These are phyloP conservation scores for Xylogone sp. DNA, from an alignment of 2,329 filamentous ascomycete genomes.

Conservation along the genomic window DNA sequence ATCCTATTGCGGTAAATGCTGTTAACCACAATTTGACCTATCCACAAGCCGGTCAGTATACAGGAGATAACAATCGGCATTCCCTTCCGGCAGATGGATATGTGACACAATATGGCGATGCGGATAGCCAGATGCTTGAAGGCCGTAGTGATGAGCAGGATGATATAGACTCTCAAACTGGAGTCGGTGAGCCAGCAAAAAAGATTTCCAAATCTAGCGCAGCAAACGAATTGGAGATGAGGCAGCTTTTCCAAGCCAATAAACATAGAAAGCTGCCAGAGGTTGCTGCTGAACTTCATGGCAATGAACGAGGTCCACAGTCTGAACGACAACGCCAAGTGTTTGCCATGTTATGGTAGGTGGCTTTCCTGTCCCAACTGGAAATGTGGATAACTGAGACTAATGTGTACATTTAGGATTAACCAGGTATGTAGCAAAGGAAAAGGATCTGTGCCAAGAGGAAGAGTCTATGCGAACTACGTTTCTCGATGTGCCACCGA, in stretches of 20 bases:
- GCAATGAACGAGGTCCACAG: slow-evolving; percentile 75
- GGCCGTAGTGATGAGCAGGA: slow-evolving; percentile 51
- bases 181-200: slow-evolving; percentile 45
- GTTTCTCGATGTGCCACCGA: slow-evolving; percentile 90
- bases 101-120: slow-evolving; percentile 51
- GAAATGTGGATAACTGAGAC: slow-evolving; percentile 1
- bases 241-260: slow-evolving; percentile 69
- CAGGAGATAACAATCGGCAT: slow-evolving; percentile 37
- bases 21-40: slow-evolving; percentile 41
- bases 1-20: slow-evolving; percentile 44
- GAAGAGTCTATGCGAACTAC: slow-evolving; percentile 93
- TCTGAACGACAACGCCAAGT: slow-evolving; percentile 81
- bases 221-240: slow-evolving; percentile 78
- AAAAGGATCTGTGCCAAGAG: slow-evolving; percentile 84
- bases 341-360: slow-evolving; percentile 85
- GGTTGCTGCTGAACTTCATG: slow-evolving; percentile 71
- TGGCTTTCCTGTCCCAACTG: slow-evolving; percentile 14
- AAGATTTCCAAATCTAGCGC: slow-evolving; percentile 64
- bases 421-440: slow-evolving; percentile 68
- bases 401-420: slow-evolving; percentile 51
- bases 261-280: slow-evolving; percentile 64
- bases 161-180: slow-evolving; percentile 50
- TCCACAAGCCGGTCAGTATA: slow-evolving; percentile 36
- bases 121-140: slow-evolving; percentile 57
- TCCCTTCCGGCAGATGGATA: slow-evolving; percentile 53